phyloP scores from a whole-genome alignment of 2,329 filamentous ascomycete genomes.

The Aspergillus pseudonomiae region DNA sequence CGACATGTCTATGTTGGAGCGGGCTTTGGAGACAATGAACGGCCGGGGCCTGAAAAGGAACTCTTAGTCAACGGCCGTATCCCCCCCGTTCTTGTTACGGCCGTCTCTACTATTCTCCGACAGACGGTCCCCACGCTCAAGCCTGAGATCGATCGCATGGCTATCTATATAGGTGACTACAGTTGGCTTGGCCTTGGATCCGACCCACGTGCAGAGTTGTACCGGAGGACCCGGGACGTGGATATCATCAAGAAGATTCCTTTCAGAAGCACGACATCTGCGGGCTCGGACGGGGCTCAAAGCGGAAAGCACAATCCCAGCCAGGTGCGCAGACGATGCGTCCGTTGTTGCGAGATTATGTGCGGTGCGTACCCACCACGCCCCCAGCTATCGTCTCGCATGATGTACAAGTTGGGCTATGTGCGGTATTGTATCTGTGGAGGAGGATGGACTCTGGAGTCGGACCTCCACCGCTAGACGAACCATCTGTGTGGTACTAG shows the following conservation, averaged over 20 bases:
- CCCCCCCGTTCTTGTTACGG: slow-evolving; percentile 54
- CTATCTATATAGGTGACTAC: slow-evolving; percentile 74
- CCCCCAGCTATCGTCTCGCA: slow-evolving; percentile 38
- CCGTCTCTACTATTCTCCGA: slow-evolving; percentile 52
- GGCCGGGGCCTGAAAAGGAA: slow-evolving; percentile 54
- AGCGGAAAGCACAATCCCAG: slow-evolving; percentile 8
- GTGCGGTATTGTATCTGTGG: slow-evolving; percentile 45
- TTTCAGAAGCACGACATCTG: slow-evolving; percentile 14
- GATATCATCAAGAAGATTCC: slow-evolving; percentile 60
- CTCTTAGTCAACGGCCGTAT: slow-evolving; percentile 57
- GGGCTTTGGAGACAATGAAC: slow-evolving; percentile 47
- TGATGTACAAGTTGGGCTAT: slow-evolving; percentile 42
- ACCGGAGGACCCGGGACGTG: slow-evolving; percentile 62
- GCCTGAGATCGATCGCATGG: slow-evolving; percentile 63
- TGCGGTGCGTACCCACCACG: slow-evolving; percentile 57
- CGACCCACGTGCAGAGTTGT: slow-evolving; percentile 60
- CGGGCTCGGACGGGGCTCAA: slow-evolving; percentile 4
- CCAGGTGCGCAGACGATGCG: slow-evolving; percentile 51
- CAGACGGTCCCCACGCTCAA: slow-evolving; percentile 60
- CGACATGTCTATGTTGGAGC: slow-evolving; percentile 57
- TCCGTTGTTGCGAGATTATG: slow-evolving; percentile 67
- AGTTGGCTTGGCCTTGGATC: slow-evolving; percentile 68
- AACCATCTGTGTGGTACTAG: slow-evolving; percentile 4
- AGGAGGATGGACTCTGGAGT: slow-evolving; percentile 44
- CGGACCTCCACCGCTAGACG: slow-evolving; percentile 19